Base-by-base conservation (phyloP, 768 basidiomycete genomes). In the Kwoniella europaea region DNA sequence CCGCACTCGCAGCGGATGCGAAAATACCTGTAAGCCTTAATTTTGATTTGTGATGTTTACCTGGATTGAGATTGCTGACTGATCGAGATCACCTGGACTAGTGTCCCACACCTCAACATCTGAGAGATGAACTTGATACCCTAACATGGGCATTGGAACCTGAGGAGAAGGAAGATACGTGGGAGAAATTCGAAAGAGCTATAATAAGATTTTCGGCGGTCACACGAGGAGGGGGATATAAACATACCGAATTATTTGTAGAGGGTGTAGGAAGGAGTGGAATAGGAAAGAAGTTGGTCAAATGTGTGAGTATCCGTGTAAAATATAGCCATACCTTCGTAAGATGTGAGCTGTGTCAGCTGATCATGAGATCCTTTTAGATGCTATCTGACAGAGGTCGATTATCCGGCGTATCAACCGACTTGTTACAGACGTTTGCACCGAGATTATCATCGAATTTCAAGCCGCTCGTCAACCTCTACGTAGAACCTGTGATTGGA, bases 171-270 rank as follows among this genome's bases (percentile, higher is more conserved):
- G 85, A 86, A 67, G 83, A 86, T 68, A 85, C 84, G 6, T 86
- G 85, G 85, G 85, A 85, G 68, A 83, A 82, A 71, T 78, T 85
- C 50, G 85, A 85, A 74, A 76, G 77, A 61, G 85, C 81, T 1
- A 70, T 86, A 52, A 83, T 84, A 60, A 79, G 85, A 10, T 86
- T 85, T 67, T 82, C 84, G 20, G 83, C 79, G 9, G 79, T 84
- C 41, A 83, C 83, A n/a, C 62, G 84, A 41, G 85, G 84, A 16
- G 84, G 85, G 58, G 85, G 76, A 24, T 80, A 82, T 62, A 82
- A 81, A 65, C 79, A 77, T 60, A 53, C 75, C 10, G 72, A 74
- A 4, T 43, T 80, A 53, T 83, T 65, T 60, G 71, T 83, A 18
- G 77, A 79, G 42, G 82, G 77, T 27, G 69, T 83, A 9, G 82